A percentile compares a stretch with the other conserved stretches of the same genome.
phyloP scores from a whole-genome alignment of 2,329 filamentous ascomycete genomes.

The Dactylonectria macrodidyma region DNA sequence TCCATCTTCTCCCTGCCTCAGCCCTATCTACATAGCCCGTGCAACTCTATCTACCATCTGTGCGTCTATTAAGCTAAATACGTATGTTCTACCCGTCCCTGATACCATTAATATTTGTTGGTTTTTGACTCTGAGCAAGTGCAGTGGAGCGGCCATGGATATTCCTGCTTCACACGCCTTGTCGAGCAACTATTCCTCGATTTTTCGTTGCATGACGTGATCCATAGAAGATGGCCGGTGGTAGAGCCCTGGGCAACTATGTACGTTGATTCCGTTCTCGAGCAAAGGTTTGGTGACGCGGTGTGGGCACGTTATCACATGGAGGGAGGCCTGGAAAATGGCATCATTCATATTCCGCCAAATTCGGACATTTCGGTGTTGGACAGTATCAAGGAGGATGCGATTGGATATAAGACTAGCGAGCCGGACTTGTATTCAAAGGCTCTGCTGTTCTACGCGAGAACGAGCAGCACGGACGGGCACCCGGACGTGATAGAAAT shows the following conservation, averaged over 20 bases:
- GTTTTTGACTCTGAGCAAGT: background rate
- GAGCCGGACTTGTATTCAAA: background rate
- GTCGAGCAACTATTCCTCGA: constrained; percentile 7
- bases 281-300: background rate
- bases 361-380: background rate
- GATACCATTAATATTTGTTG: background rate
- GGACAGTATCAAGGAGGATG: background rate
- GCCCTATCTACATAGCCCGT: background rate
- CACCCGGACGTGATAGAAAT: constrained; percentile 5
- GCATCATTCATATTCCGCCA: background rate
- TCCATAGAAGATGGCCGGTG: background rate
- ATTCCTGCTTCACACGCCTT: background rate
- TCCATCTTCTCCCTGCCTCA: background rate
- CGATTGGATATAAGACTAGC: background rate
- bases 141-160: background rate
- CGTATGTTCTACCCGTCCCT: background rate
- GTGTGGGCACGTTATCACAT: background rate
- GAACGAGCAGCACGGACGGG: background rate
- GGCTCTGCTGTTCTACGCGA: background rate
- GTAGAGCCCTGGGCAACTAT: constrained; percentile 6
- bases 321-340: background rate
- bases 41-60: background rate
- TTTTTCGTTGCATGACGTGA: background rate
- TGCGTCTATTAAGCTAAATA: background rate
- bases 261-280: background rate